Evolutionary conservation across 805 yeast species (phyloP).

Genomic region (Metschnikowia baotianmanensis): DNA sequence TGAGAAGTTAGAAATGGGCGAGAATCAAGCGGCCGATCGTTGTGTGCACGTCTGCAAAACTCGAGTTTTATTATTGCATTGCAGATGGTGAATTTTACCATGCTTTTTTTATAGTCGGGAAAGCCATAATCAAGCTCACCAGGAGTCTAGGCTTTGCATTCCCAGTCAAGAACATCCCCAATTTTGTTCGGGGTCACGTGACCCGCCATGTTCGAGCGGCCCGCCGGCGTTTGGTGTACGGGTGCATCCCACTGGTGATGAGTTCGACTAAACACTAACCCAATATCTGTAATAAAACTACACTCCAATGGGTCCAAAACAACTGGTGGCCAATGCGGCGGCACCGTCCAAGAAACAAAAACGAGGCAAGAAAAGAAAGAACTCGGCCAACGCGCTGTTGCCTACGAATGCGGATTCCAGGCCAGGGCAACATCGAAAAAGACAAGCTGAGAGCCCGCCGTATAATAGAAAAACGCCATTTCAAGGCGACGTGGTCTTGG

Average conservation of each 20-base stretch:
- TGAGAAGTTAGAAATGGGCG: too few species aligned
- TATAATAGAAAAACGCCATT: neutral
- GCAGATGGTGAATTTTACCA: too few species aligned
- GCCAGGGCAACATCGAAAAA: neutral
- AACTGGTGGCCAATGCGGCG: neutral
- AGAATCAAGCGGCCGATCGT: too few species aligned
- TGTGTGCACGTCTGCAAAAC: too few species aligned
- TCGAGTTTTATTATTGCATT: too few species aligned
- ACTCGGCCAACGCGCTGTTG: neutral
- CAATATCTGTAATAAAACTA: neutral
- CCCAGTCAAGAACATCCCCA: too few species aligned
- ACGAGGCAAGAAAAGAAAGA: neutral
- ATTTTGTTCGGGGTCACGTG: too few species aligned
- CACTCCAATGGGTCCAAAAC: neutral
- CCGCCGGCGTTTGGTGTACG: constrained; percentile 2
- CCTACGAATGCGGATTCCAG: neutral
- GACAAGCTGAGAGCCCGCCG: neutral
- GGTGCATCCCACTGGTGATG: neutral
- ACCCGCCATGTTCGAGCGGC: too few species aligned
- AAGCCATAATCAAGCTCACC: too few species aligned
- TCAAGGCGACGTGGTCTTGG: constrained; percentile 26
- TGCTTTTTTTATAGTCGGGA: too few species aligned
- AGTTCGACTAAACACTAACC: neutral
- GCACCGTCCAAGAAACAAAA: neutral
- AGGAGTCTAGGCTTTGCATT: too few species aligned